These are phyloP conservation scores for Xylaria acuta DNA, from an alignment of 495 filamentous ascomycete genomes.

Conservation along the genomic window DNA sequence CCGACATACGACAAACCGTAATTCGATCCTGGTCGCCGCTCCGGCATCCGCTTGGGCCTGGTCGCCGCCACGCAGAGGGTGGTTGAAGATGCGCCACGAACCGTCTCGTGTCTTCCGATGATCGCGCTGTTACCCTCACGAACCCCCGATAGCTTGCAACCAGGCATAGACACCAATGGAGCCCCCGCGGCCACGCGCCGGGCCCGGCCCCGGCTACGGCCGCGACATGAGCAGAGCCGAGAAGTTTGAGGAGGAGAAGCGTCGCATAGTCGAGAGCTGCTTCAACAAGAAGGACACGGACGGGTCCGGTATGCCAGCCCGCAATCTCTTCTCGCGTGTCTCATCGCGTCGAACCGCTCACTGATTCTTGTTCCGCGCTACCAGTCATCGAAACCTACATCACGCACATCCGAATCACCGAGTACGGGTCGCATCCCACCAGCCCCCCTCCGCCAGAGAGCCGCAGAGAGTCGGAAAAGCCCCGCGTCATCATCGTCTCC, in stretches of 20 bases:
- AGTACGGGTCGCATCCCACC: conserved; percentile 85
- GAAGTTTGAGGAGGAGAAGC: conserved; percentile 94
- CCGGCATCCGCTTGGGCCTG: background rate
- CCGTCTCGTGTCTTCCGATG: conserved; percentile 29
- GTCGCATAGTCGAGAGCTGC: conserved; percentile 87
- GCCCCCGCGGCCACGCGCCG: conserved; percentile 33
- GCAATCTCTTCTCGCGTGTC: conserved; percentile 7
- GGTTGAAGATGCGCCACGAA: conserved; percentile 38
- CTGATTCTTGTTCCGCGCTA: conserved; percentile 8
- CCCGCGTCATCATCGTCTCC: conserved; percentile 87
- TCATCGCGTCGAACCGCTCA: background rate
- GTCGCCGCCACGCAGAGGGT: conserved; percentile 9
- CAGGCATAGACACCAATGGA: conserved; percentile 35
- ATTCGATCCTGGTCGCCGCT: conserved; percentile 29
- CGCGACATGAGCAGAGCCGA: conserved; percentile 74
- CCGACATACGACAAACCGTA: background rate
- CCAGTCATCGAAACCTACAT: conserved; percentile 94
- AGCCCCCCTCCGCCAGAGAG: conserved; percentile 79
- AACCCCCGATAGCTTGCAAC: conserved; percentile 25
- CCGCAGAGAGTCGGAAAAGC: conserved; percentile 76
- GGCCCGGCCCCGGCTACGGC: conserved; percentile 32
- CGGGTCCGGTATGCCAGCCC: conserved; percentile 69
- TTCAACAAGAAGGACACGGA: conserved; percentile 87
- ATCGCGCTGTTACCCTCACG: conserved; percentile 35
- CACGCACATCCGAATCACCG: conserved; percentile 88